These are phyloP conservation scores for Massospora cicadina DNA, from an alignment of 371 early-diverging fungal genomes.

Conservation along the genomic window DNA sequence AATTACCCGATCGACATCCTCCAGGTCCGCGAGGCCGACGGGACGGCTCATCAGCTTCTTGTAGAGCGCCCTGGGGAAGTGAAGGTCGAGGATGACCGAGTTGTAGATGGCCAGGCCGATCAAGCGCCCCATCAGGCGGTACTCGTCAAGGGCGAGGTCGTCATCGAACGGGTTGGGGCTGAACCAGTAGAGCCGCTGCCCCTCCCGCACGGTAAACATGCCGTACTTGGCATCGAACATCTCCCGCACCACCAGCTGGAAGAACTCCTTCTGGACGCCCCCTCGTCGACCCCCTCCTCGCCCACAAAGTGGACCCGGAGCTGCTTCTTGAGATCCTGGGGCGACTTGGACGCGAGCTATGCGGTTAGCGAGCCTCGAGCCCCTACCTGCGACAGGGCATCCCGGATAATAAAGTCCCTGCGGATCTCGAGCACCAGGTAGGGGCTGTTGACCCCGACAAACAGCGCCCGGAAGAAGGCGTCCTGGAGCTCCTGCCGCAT, in stretches of 20 bases:
- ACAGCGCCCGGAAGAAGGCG: constrained; percentile 77
- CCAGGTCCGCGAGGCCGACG: constrained; percentile 29
- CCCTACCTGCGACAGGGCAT: constrained; percentile 44
- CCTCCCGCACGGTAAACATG: constrained; percentile 58
- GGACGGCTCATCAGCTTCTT: constrained; percentile 59
- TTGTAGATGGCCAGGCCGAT: constrained; percentile 90
- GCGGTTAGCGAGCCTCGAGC: background rate
- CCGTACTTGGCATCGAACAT: constrained; percentile 85
- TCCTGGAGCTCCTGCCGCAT: constrained; percentile 49
- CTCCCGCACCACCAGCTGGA: constrained; percentile 74
- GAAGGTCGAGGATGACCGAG: constrained; percentile 72
- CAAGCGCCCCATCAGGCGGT: constrained; percentile 64
- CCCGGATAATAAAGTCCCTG: constrained; percentile 66
- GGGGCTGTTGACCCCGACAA: constrained; percentile 70
- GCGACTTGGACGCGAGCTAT: constrained; percentile 29
- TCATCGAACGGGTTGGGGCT: constrained; percentile 46
- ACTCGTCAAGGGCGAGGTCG: constrained; percentile 41
- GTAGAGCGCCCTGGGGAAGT: constrained; percentile 75
- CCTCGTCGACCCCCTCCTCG: constrained; percentile 80
- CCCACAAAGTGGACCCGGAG: constrained; percentile 70
- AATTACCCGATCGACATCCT: constrained; percentile 33
- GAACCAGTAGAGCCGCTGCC: constrained; percentile 74
- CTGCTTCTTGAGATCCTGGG: constrained; percentile 71
- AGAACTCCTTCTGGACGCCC: constrained; percentile 96
- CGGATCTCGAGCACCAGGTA: constrained; percentile 55